Percentiles rank a stretch among this genome's conserved stretches.
Evolutionary conservation across 345 rosid genomes (phyloP).

Genomic region (Citrus sp.): DNA sequence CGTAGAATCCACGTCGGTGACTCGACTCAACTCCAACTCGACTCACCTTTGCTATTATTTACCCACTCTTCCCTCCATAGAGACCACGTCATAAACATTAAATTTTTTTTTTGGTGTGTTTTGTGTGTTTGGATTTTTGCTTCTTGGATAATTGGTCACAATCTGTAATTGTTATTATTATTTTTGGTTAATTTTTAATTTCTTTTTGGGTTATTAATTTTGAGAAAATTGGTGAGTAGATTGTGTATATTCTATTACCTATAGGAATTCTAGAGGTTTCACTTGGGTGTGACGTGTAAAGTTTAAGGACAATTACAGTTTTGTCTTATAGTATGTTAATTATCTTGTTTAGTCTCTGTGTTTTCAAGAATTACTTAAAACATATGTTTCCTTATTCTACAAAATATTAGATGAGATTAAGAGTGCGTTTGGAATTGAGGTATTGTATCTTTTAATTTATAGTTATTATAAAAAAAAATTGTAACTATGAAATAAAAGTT

Average conservation of each 20-base stretch:
- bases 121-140: neutral
- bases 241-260: too few relatives aligned
- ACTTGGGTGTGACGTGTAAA: neutral
- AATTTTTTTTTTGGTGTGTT: neutral
- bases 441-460: fast-evolving
- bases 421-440: fast-evolving
- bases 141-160: neutral
- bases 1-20: constrained; percentile 13
- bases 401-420: too few relatives aligned
- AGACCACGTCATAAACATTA: neutral
- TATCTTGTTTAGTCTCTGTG: too few relatives aligned
- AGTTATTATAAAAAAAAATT: too few relatives aligned
- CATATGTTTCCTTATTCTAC: fast-evolving
- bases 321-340: too few relatives aligned
- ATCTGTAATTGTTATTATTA: neutral
- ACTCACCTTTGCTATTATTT: neutral
- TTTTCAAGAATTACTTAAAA: too few relatives aligned
- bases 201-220: neutral
- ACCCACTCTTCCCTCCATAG: neutral
- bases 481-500: too few relatives aligned
- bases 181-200: neutral
- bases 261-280: neutral
- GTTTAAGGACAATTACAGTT: neutral
- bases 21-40: neutral
- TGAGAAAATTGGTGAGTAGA: neutral